phyloP scores from a whole-genome alignment of 768 basidiomycete species.

The Leccinum broughii region DNA sequence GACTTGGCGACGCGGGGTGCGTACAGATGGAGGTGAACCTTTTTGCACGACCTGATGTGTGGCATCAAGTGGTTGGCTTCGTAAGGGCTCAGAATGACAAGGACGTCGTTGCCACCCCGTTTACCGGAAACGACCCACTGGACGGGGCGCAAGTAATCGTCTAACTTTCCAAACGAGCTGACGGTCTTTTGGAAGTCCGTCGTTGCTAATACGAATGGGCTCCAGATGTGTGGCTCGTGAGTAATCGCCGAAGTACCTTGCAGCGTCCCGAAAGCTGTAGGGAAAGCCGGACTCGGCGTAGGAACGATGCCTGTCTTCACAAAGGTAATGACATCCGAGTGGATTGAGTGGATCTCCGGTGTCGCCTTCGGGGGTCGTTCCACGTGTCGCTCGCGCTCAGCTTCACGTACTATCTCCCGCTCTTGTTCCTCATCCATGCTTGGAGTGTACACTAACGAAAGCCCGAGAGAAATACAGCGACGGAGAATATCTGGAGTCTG shows the following conservation, averaged over 20 bases:
- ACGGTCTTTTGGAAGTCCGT: slow-evolving; percentile 8
- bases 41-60: slow-evolving; percentile 27
- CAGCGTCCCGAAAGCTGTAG: not conserved
- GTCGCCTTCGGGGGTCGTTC: not conserved
- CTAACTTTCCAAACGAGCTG: not conserved
- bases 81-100: not conserved
- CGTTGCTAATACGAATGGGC: not conserved
- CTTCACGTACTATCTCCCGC: slow-evolving; percentile 42
- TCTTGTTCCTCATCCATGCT: slow-evolving; percentile 47
- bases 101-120: not conserved
- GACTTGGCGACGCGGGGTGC: not conserved
- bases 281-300: not conserved
- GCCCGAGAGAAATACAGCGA: not conserved
- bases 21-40: not conserved
- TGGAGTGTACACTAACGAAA: not conserved
- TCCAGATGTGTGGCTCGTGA: not conserved
- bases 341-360: not conserved
- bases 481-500: not conserved
- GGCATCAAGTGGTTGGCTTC: slow-evolving; percentile 41
- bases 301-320: not conserved
- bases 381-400: not conserved
- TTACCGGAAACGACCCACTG: not conserved
- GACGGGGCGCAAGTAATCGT: not conserved
- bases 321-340: not conserved
- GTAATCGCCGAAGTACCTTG: not conserved